These are phyloP conservation scores for Pestalotiopsis sp. DNA, from an alignment of 2,329 filamentous ascomycete genomes.

Conservation along the genomic window DNA sequence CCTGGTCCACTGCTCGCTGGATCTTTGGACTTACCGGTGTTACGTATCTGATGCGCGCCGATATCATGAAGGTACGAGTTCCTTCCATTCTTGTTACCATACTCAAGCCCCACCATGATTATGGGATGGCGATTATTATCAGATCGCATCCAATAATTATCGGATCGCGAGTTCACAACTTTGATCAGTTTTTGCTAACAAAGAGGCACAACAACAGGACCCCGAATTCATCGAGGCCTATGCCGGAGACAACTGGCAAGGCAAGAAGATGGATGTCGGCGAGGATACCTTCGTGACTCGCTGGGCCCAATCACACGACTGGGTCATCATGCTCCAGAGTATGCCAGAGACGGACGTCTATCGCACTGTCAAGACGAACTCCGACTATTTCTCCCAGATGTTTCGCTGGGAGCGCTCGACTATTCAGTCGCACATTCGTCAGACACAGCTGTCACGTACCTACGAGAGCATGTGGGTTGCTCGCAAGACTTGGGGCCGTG, in stretches of 20 bases:
- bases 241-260: constrained; percentile 11
- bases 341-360: constrained; percentile 5
- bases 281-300: constrained; percentile 16
- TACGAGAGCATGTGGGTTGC: not conserved
- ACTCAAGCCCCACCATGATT: not conserved
- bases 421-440: not conserved
- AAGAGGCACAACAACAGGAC: not conserved
- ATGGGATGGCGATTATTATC: not conserved
- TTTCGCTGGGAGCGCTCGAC: constrained; percentile 14
- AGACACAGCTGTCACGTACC: not conserved
- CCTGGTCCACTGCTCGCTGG: constrained; percentile 7
- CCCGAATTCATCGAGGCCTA: not conserved
- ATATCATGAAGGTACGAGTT: not conserved
- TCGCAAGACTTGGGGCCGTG: not conserved
- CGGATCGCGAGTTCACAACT: not conserved
- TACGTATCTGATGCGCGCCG: not conserved
- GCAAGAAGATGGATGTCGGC: constrained; percentile 9
- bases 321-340: constrained; percentile 12
- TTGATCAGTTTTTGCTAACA: not conserved
- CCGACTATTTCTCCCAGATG: constrained; percentile 9
- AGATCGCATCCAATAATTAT: not conserved
- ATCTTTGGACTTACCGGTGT: constrained; percentile 8
- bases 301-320: constrained; percentile 11
- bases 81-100: not conserved
- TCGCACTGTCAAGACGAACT: constrained; percentile 7